Base-by-base conservation (phyloP, 2,329 filamentous ascomycete genomes). In the Aspergillus sp. region DNA sequence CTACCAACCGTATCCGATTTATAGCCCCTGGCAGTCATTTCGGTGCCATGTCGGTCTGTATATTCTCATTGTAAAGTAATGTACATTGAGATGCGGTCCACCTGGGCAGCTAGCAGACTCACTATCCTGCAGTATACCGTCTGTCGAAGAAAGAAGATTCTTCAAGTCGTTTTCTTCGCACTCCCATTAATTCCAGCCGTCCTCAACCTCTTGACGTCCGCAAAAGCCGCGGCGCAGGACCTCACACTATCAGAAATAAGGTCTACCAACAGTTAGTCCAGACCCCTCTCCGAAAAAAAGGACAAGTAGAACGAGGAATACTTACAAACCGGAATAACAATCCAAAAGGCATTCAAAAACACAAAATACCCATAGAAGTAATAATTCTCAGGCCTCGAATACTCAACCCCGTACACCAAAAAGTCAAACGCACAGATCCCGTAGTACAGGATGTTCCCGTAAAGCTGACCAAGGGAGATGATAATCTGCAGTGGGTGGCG, bases 351-450 rank as follows among this genome's bases (percentile, higher is more conserved):
- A 56, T 86, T 86, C 80, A 85, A 82, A 44, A 83, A 73, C 52
- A 86, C 77, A 70, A 83, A 86, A 70, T 86, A 86, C 41, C 79
- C 78, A 81, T 82, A 86, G 69, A 82, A 86, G 68, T 86, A 86
- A 58, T 80, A 80, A 15, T 76, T 72, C 70, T 86, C 84, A 0
- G 84, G 84, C 45, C 84, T 72, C 59, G 80, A 84, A 68, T 85
- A 85, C 19, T 74, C 74, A 31, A 81, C 63, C 21, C 79, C 75
- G 56, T 79, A 71, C 52, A 62, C 49, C 1, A 55, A 7, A 8
- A 35, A 33, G n/a, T 55, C 56, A 79, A 85, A 84, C 64, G 81
- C 68, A 65, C 80, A 80, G 0, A 83, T 86, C 1, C 79, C 80
- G 63, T 84, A 86, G 72, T 86, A 86, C 23, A 86, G 74, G 3